Evolutionary conservation across 768 basidiomycete genomes (phyloP).

Genomic region (Lentinula guzmanii): DNA sequence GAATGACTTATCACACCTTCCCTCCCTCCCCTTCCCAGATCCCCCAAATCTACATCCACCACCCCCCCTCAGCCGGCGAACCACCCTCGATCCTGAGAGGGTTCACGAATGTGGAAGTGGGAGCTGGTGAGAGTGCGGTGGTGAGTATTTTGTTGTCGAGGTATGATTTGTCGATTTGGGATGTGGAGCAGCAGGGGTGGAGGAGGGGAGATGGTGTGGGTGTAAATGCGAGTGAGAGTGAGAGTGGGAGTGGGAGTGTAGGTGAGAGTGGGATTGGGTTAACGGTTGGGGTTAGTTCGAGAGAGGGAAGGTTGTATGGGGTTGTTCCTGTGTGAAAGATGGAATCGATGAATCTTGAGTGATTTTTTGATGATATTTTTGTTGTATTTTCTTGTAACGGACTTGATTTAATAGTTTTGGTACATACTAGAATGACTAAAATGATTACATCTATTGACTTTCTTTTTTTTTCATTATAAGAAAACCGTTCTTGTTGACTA

Average conservation of each 20-base stretch:
- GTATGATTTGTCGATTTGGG: conserved; percentile 75
- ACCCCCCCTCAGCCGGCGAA: conserved; percentile 56
- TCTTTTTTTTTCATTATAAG: too few relatives aligned
- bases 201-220: conserved; percentile 57
- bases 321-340: conserved; percentile 12
- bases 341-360: too few relatives aligned
- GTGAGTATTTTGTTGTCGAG: conserved; percentile 58
- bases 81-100: conserved; percentile 70
- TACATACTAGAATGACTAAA: too few relatives aligned
- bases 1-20: background rate
- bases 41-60: conserved; percentile 72
- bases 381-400: too few relatives aligned
- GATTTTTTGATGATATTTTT: too few relatives aligned
- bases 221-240: too few relatives aligned
- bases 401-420: too few relatives aligned
- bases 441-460: too few relatives aligned
- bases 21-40: conserved; percentile 30
- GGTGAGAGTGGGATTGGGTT: conserved; percentile 52
- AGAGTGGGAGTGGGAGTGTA: conserved; percentile 35
- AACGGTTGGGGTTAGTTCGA: conserved; percentile 63
- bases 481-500: too few relatives aligned
- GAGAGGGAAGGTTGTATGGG: conserved; percentile 53
- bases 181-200: conserved; percentile 71
- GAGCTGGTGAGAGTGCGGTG: conserved; percentile 36
- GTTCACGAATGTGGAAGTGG: conserved; percentile 53